phyloP scores from a whole-genome alignment of 225 moss, liverwort and hornwort species.

The Physcomitrellopsis africana region DNA sequence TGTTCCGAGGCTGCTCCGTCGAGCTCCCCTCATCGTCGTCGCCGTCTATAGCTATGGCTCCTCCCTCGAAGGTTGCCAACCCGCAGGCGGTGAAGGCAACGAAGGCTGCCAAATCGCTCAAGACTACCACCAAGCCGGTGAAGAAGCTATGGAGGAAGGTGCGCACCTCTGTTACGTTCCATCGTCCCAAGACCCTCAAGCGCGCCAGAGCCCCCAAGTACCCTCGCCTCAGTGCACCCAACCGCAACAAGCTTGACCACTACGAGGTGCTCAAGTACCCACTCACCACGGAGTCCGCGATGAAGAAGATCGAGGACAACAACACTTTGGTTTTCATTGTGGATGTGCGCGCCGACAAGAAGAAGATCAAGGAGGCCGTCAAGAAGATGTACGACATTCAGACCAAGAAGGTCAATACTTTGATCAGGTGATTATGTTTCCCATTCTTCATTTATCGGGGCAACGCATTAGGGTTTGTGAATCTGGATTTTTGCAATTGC shows the following conservation, averaged over 20 bases:
- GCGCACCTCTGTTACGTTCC: constrained; percentile 84
- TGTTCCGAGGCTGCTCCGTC: constrained; percentile 51
- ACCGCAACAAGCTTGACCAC: constrained; percentile 85
- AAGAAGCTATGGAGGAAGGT: constrained; percentile 87
- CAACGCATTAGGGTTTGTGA: constrained; percentile 3
- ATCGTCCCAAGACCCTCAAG: constrained; percentile 82
- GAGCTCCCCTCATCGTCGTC: constrained; percentile 6
- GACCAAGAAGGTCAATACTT: constrained; percentile 89
- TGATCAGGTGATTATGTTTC: constrained; percentile 65
- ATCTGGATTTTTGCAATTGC: background rate
- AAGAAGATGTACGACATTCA: constrained; percentile 96
- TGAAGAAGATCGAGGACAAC: constrained; percentile 98
- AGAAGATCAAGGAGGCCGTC: constrained; percentile 88
- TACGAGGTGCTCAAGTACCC: constrained; percentile 94
- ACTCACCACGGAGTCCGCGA: constrained; percentile 87
- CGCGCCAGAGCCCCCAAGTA: constrained; percentile 76
- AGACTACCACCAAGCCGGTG: constrained; percentile 60
- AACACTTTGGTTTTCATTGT: constrained; percentile 89
- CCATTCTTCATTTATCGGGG: background rate
- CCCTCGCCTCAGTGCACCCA: constrained; percentile 73
- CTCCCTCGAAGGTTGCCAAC: constrained; percentile 42
- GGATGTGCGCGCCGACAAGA: constrained; percentile 86
- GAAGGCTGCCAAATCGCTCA: constrained; percentile 85
- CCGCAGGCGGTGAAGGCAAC: constrained; percentile 73
- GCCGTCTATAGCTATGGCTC: constrained; percentile 31